A percentile compares a stretch with the other conserved stretches of the same genome.
Conservation (phyloP, 495 filamentous ascomycete genomes). For the Staphylotrichum tortipilum region DNA sequence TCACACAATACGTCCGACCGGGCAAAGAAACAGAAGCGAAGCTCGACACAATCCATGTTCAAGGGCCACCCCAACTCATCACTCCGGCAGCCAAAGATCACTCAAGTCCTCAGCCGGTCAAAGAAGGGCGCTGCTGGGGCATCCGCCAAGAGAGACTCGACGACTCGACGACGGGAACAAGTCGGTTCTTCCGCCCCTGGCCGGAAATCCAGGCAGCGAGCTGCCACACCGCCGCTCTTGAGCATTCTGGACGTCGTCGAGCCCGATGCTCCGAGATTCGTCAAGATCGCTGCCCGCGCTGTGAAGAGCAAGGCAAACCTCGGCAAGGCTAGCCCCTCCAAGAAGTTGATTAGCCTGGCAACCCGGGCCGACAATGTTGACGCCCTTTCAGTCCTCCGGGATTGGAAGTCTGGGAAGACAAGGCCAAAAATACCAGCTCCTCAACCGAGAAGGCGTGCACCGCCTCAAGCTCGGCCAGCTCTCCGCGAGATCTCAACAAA, state of each 20-base stretch:
- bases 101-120: constrained; percentile 28
- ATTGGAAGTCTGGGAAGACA: constrained; percentile 71
- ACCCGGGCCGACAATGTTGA: constrained; percentile 68
- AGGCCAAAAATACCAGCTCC: constrained; percentile 32
- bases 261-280: constrained; percentile 56
- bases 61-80: constrained; percentile 18
- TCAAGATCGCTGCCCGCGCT: constrained; percentile 67
- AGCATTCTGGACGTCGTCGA: constrained; percentile 66
- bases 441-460: constrained; percentile 13
- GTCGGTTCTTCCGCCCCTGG: background rate
- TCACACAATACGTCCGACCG: constrained; percentile 9
- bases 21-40: constrained; percentile 23
- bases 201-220: constrained; percentile 10
- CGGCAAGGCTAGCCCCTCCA: constrained; percentile 66
- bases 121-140: constrained; percentile 14
- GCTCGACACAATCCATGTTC: constrained; percentile 20
- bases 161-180: background rate
- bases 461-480: constrained; percentile 12
- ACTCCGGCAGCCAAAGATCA: constrained; percentile 38
- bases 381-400: constrained; percentile 53
- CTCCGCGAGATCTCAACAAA: constrained; percentile 28
- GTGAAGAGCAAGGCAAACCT: constrained; percentile 52
- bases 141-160: background rate
- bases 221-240: constrained; percentile 42
- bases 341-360: constrained; percentile 64